Evolutionary conservation across 2,329 filamentous ascomycete genomes (phyloP).

Genomic region (Atkinsonella texensis): DNA sequence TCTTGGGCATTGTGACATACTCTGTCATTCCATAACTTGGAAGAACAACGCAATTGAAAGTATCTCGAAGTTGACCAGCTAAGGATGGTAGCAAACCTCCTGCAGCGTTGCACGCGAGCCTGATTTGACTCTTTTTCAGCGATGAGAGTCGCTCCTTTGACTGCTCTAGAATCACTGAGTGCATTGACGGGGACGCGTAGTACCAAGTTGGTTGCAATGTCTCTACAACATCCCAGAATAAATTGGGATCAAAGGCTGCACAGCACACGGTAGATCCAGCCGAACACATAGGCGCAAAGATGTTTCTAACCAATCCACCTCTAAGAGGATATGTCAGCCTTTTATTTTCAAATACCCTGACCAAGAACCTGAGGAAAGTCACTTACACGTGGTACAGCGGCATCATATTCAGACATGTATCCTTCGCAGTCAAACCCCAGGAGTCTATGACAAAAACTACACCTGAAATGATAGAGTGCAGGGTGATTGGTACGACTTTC

Average conservation of each 20-base stretch:
- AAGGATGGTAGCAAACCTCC: slow-evolving; percentile 40
- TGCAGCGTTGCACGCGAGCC: slow-evolving; percentile 44
- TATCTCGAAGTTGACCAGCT: slow-evolving; percentile 34
- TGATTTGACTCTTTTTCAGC: slow-evolving; percentile 30
- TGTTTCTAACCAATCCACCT: slow-evolving; percentile 40
- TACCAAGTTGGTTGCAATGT: slow-evolving; percentile 40
- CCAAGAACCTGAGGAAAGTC: not conserved
- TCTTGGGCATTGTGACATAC: slow-evolving; percentile 13
- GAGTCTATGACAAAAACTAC: slow-evolving; percentile 40
- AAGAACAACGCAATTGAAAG: slow-evolving; percentile 38
- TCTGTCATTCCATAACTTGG: slow-evolving; percentile 50
- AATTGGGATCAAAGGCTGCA: slow-evolving; percentile 38
- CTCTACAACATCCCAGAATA: slow-evolving; percentile 44
- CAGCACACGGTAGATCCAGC: slow-evolving; percentile 43
- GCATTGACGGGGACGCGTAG: slow-evolving; percentile 46
- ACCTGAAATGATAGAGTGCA: slow-evolving; percentile 37
- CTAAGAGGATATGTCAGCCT: slow-evolving; percentile 14
- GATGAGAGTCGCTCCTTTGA: slow-evolving; percentile 26
- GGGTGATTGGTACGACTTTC: slow-evolving; percentile 42
- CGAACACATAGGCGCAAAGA: slow-evolving; percentile 42
- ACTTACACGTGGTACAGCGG: slow-evolving; percentile 43
- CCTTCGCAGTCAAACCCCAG: slow-evolving; percentile 33
- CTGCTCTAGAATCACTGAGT: slow-evolving; percentile 39
- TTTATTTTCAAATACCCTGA: too few species aligned
- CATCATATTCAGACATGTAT: slow-evolving; percentile 48